These are phyloP conservation scores for Ceratobasidium sp. DNA, from an alignment of 1,284 basidiomycete species.

Conservation along the genomic window DNA sequence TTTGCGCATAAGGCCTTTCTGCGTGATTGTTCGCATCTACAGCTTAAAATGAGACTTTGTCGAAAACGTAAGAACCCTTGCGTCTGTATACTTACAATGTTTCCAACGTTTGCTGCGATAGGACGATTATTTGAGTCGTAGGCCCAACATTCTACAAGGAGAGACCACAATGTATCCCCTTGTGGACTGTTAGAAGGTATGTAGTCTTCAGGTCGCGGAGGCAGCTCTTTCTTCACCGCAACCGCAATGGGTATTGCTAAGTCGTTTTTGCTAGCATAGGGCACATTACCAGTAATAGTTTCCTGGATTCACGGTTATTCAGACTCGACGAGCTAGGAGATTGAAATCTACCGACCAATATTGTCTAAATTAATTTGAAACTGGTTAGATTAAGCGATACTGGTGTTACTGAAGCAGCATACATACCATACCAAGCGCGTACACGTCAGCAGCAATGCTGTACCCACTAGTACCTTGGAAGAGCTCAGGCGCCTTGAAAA, in stretches of 20 bases:
- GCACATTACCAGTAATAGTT: not conserved
- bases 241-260: not conserved
- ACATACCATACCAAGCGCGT: conserved; percentile 12
- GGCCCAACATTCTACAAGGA: conserved; percentile 13
- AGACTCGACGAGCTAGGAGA: not conserved
- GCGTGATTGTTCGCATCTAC: too few species aligned
- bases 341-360: not conserved
- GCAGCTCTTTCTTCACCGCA: not conserved
- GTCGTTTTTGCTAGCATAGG: not conserved
- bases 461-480: not conserved
- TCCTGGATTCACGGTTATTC: not conserved
- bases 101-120: not conserved
- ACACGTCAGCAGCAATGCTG: not conserved
- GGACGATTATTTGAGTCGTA: conserved; percentile 14
- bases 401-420: not conserved
- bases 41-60: too few species aligned
- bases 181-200: not conserved
- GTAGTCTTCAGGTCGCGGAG: conserved; percentile 9
- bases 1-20: too few species aligned
- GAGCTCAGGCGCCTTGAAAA: conserved; percentile 1
- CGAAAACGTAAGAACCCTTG: too few species aligned
- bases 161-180: conserved; percentile 3
- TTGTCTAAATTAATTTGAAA: not conserved
- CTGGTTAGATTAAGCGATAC: not conserved
- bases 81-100: too few species aligned